These are phyloP conservation scores for Xanthoconium purpureum DNA, from an alignment of 768 basidiomycete species.

Conservation along the genomic window DNA sequence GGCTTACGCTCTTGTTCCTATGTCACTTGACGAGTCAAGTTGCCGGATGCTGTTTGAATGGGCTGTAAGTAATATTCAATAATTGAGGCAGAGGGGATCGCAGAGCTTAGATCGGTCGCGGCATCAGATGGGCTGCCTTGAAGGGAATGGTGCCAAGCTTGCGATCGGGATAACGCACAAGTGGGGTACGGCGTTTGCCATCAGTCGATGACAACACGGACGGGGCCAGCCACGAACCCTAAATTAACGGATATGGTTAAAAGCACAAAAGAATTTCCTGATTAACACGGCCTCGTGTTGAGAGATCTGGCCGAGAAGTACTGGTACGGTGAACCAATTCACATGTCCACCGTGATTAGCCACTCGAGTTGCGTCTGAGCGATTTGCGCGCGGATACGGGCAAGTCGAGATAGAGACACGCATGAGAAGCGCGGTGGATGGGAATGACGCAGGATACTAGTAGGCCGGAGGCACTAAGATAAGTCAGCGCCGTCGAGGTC, in stretches of 20 bases:
- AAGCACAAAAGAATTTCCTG: slow-evolving; percentile 22
- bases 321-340: slow-evolving; percentile 2
- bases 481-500: slow-evolving; percentile 21
- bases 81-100: slow-evolving; percentile 5
- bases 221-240: slow-evolving; percentile 23
- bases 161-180: slow-evolving; percentile 7
- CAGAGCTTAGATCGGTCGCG: slow-evolving; percentile 19
- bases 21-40: slow-evolving; percentile 5
- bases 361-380: slow-evolving; percentile 11
- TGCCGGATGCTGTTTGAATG: neutral
- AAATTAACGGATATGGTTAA: slow-evolving; percentile 32
- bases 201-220: slow-evolving; percentile 13
- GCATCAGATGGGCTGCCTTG: slow-evolving; percentile 16
- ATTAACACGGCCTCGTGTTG: slow-evolving; percentile 24
- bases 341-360: slow-evolving; percentile 16
- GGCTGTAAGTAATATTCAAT: neutral
- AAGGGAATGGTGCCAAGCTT: slow-evolving; percentile 15
- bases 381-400: slow-evolving; percentile 16
- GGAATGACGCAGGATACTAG: slow-evolving; percentile 6
- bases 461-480: neutral
- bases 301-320: slow-evolving; percentile 25
- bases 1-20: slow-evolving; percentile 6
- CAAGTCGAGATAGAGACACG: slow-evolving; percentile 1
- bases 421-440: slow-evolving; percentile 8
- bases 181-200: slow-evolving; percentile 25